Evolutionary conservation across 441 rosid genomes (phyloP), one percentile per base, ranked within the genome.

Genomic region (Euphorbia neoarborescens): DNA sequence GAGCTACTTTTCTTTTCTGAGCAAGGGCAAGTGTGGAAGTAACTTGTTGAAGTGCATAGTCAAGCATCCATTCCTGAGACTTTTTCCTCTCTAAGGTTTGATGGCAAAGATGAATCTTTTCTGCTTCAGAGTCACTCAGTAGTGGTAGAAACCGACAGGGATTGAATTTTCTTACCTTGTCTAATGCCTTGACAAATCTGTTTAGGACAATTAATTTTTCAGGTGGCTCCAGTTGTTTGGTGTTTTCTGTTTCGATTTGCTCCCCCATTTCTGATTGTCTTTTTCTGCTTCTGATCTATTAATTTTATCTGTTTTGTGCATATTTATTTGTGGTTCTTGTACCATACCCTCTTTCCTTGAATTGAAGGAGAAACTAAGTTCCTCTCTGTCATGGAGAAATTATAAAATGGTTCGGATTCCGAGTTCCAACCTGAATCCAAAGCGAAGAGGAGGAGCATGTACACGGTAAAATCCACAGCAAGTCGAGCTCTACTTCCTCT

Each of bases 41-140:
- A 72, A 89, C 98, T 74, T 90, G 87, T 70, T 77, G 88, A 64
- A 94, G 96, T 51, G 99, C 99, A 77, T 86, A 82, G 86, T 94
- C 99, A 62, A 94, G 96, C 99, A 94, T 92, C 97, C 97, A 92
- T 76, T 87, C 91, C 71, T 90, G 88, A 8, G 91, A 82, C 67
- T 70, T 78, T 80, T 85, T 94, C 80, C 81, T 89, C 69, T 79
- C 89, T 66, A 76, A 53, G 15, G 74, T 70, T 73, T 86, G 92
- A 67, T 68, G 88, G 75, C 88, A 85, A 62, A 89, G 76, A 68
- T 65, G 71, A 57, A 87, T 72, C 60, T 75, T 89, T 76, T 85
- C 91, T 71, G 81, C 75, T 80, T 83, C 86, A 37, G 73, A 61
- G 57, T 79, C 79, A 78, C 65, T 74, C 68, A 75, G 77, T 59